Evolutionary conservation across 768 basidiomycete species (phyloP).

Genomic region (Collybiopsis confluens): DNA sequence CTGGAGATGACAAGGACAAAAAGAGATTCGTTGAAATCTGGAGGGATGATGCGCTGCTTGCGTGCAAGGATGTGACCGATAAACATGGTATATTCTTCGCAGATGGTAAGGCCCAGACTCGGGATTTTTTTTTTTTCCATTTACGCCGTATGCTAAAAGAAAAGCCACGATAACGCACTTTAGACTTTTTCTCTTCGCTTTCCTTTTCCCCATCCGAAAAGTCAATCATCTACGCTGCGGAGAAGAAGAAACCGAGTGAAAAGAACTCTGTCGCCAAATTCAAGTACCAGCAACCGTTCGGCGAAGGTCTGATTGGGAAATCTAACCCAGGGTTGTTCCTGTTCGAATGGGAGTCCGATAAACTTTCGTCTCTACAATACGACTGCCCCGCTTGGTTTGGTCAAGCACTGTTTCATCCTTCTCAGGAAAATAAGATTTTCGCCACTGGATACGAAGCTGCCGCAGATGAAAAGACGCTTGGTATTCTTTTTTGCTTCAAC

Average conservation of each 20-base stretch:
- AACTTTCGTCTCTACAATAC: too few species aligned
- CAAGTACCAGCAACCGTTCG: too few species aligned
- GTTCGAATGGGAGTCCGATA: too few species aligned
- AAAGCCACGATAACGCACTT: not conserved
- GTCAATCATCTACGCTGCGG: slow-evolving; percentile 58
- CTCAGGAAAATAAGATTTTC: slow-evolving; percentile 31
- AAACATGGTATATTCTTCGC: slow-evolving; percentile 55
- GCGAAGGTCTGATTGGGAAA: too few species aligned
- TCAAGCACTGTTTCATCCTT: slow-evolving; percentile 48
- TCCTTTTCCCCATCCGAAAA: slow-evolving; percentile 51
- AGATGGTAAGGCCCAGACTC: slow-evolving; percentile 44
- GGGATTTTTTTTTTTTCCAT: not conserved
- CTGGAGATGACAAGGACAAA: slow-evolving; percentile 28
- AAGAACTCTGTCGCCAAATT: slow-evolving; percentile 32
- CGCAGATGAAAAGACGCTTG: slow-evolving; percentile 53
- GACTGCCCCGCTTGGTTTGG: too few species aligned
- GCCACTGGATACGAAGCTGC: slow-evolving; percentile 62
- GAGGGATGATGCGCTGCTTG: slow-evolving; percentile 38
- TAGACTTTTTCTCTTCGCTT: slow-evolving; percentile 51
- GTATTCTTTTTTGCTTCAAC: slow-evolving; percentile 57
- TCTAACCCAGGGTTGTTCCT: too few species aligned
- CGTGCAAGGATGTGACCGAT: slow-evolving; percentile 52
- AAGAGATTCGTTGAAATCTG: slow-evolving; percentile 62
- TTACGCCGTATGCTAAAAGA: not conserved
- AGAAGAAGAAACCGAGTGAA: slow-evolving; percentile 32